Conservation (phyloP, 352 stramenopile genomes). For the Achlya hypogyna region DNA sequence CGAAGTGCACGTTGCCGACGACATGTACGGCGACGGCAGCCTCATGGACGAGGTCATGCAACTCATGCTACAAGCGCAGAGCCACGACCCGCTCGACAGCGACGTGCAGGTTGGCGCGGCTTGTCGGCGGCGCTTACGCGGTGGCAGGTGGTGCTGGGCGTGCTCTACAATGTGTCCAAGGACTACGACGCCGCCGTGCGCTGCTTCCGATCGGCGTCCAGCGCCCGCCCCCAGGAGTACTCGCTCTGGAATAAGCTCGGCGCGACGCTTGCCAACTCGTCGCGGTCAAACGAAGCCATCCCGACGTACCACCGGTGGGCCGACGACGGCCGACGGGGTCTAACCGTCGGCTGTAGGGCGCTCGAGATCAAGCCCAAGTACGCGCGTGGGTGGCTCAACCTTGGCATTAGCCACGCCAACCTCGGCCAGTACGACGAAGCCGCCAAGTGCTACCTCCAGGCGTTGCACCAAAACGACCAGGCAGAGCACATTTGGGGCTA, state of each 20-base stretch:
- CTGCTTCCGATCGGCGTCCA: constrained; percentile 81
- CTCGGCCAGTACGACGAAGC: constrained; percentile 92
- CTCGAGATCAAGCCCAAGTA: constrained; percentile 96
- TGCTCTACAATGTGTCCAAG: constrained; percentile 96
- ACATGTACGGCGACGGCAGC: constrained; percentile 84
- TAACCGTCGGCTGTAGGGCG: constrained; percentile 38
- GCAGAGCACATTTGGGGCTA: constrained; percentile 98
- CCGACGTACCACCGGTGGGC: constrained; percentile 80
- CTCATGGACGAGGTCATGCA: constrained; percentile 92
- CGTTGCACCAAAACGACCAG: constrained; percentile 91
- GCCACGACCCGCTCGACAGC: constrained; percentile 61
- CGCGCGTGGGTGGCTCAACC: constrained; percentile 95
- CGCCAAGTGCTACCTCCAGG: constrained; percentile 95
- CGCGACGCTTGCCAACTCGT: constrained; percentile 94
- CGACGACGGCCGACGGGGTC: background rate
- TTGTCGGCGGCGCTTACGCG: constrained; percentile 35
- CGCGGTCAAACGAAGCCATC: constrained; percentile 88
- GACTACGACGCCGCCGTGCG: constrained; percentile 91
- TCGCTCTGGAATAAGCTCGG: constrained; percentile 98
- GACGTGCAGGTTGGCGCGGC: constrained; percentile 44
- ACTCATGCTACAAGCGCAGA: constrained; percentile 87
- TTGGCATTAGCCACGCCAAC: constrained; percentile 96
- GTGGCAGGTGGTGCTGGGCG: constrained; percentile 89
- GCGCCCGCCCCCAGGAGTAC: constrained; percentile 87
- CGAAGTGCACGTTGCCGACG: constrained; percentile 52